Percentiles rank a stretch among this genome's conserved stretches.
phyloP scores from a whole-genome alignment of 2,329 filamentous ascomycete genomes.

The Clonostachys solani region DNA sequence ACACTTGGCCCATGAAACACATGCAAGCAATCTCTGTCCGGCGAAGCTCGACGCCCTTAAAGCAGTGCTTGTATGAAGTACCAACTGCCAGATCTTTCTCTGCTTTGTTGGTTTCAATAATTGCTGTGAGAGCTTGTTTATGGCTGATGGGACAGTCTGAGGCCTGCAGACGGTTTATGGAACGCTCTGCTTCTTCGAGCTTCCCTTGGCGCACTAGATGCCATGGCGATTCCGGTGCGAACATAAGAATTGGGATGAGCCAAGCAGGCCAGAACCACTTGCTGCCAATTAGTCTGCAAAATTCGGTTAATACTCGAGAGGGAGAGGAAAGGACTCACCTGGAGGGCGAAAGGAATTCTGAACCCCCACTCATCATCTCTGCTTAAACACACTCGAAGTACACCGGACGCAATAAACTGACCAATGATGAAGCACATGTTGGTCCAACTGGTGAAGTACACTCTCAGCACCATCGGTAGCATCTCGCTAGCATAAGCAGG shows the following conservation, averaged over 20 bases:
- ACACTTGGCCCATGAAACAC: conserved; percentile 34
- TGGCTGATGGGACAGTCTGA: conserved; percentile 13
- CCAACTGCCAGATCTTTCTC: conserved; percentile 33
- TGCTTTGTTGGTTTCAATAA: conserved; percentile 43
- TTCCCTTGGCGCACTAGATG: conserved; percentile 2
- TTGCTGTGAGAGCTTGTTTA: conserved; percentile 38
- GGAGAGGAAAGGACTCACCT: conserved; percentile 8
- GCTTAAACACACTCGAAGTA: conserved; percentile 3
- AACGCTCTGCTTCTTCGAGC: conserved; percentile 1
- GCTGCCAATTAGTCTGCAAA: neutral
- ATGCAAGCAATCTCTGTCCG: conserved; percentile 40
- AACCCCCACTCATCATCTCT: conserved; percentile 31
- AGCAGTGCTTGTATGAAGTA: conserved; percentile 39
- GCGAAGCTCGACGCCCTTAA: conserved; percentile 38
- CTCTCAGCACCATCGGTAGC: conserved; percentile 22
- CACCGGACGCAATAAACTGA: conserved; percentile 26
- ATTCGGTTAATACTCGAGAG: neutral
- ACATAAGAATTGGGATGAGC: conserved; percentile 24
- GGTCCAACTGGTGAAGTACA: conserved; percentile 31
- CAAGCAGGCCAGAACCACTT: conserved; percentile 34
- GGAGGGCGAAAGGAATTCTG: conserved; percentile 33
- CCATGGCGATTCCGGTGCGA: conserved; percentile 28
- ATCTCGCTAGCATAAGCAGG: conserved; percentile 36
- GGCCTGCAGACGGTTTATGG: neutral
- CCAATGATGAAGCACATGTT: conserved; percentile 37